Conservation (phyloP, 2,329 filamentous ascomycete species). For the Pseudogymnoascus pannorum region DNA sequence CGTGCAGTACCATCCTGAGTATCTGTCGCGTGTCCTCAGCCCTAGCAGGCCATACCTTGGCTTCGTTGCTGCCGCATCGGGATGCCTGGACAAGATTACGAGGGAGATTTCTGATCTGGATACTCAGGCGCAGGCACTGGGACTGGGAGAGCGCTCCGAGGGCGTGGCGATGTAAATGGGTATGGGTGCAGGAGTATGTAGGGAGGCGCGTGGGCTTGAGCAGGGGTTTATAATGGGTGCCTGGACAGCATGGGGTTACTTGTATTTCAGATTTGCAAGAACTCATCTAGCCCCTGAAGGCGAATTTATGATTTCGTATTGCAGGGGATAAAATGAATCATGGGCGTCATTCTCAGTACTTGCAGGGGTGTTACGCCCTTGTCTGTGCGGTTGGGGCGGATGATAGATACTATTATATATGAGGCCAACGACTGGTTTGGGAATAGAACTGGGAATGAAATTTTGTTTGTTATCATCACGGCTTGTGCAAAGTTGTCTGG, state of each 20-base stretch:
- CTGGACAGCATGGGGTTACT: background rate
- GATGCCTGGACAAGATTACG: slow-evolving; percentile 26
- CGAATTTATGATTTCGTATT: slow-evolving; percentile 5
- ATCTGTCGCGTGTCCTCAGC: slow-evolving; percentile 65
- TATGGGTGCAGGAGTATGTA: background rate
- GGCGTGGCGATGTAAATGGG: background rate
- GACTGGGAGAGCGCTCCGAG: slow-evolving; percentile 2
- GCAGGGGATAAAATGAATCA: slow-evolving; percentile 4
- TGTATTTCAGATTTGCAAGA: background rate
- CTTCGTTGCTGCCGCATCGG: slow-evolving; percentile 65
- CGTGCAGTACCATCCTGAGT: slow-evolving; percentile 87
- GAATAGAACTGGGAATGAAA: slow-evolving; percentile 4
- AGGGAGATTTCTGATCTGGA: slow-evolving; percentile 12
- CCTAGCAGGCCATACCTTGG: slow-evolving; percentile 74
- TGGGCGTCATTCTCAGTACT: background rate
- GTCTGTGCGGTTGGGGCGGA: background rate
- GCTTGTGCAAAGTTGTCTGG: background rate
- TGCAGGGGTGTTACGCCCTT: background rate
- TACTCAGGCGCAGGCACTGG: background rate
- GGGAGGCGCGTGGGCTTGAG: background rate
- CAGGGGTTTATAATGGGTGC: background rate
- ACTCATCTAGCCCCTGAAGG: background rate
- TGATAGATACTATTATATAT: slow-evolving; percentile 8
- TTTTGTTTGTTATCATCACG: background rate
- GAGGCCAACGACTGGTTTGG: slow-evolving; percentile 8